Evolutionary conservation across 805 yeast genomes (phyloP).

Genomic region (Candida stauntonica): DNA sequence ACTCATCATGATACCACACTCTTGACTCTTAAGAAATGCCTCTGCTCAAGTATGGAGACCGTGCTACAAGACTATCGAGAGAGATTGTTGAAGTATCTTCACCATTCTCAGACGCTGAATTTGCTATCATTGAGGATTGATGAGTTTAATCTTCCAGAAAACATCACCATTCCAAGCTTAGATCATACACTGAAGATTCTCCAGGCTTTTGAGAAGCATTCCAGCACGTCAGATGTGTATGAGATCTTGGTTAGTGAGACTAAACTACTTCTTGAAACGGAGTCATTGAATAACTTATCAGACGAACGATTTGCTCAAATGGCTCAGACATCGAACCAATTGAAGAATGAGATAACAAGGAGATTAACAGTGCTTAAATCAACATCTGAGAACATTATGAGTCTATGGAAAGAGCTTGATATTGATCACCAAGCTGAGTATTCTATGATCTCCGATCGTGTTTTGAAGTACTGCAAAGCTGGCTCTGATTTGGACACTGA

Average conservation of each 20-base stretch:
- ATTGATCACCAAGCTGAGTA: conserved; percentile 20
- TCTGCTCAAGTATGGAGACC: conserved; percentile 29
- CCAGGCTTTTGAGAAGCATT: conserved; percentile 5
- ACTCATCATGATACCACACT: conserved; percentile 28
- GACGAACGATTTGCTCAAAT: conserved; percentile 10
- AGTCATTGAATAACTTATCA: conserved; percentile 23
- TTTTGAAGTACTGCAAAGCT: conserved; percentile 9
- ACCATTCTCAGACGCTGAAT: conserved; percentile 5
- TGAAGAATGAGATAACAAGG: conserved; percentile 18
- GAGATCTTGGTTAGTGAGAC: conserved; percentile 19
- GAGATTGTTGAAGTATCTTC: conserved; percentile 24
- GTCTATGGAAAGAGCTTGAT: conserved; percentile 23
- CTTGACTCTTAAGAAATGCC: conserved; percentile 30
- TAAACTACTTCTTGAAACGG: conserved; percentile 20
- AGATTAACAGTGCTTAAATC: conserved; percentile 14
- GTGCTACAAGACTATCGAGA: conserved; percentile 31
- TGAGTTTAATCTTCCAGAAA: conserved; percentile 3
- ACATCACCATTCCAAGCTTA: conserved; percentile 18
- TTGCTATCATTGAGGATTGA: conserved; percentile 9
- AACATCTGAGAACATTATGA: conserved; percentile 14
- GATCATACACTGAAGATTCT: conserved; percentile 7
- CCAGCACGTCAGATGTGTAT: conserved; percentile 16
- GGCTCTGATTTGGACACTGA: not conserved
- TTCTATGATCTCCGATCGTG: conserved; percentile 18
- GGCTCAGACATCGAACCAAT: conserved; percentile 6